phyloP scores from a whole-genome alignment of 2,329 filamentous ascomycete species.

The Botrytis deweyae region DNA sequence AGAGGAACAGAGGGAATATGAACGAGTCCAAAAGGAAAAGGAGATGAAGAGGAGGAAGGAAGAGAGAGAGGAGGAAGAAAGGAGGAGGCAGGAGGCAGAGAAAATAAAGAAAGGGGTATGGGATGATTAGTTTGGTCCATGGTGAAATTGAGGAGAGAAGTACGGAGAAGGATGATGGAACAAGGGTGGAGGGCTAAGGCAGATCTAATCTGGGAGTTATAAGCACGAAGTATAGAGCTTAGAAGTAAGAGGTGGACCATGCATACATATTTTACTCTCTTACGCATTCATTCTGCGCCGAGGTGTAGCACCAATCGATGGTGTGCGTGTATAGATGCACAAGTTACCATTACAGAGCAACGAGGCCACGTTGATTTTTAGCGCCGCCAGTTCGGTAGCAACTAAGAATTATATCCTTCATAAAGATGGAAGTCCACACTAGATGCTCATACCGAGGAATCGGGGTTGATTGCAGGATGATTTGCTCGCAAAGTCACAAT shows the following conservation, averaged over 20 bases:
- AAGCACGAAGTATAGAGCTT: neutral
- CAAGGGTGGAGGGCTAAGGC: neutral
- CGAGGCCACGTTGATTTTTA: neutral
- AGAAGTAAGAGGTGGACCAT: neutral
- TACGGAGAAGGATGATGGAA: neutral
- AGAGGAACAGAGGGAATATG: constrained; percentile 85
- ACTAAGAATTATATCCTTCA: neutral
- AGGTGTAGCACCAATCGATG: neutral
- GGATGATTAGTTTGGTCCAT: constrained; percentile 57
- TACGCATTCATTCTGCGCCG: neutral
- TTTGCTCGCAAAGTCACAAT: neutral
- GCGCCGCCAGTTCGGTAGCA: neutral
- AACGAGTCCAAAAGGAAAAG: constrained; percentile 77
- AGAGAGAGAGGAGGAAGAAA: constrained; percentile 63
- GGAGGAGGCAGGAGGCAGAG: constrained; percentile 63
- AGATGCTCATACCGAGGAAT: neutral
- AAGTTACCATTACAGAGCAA: neutral
- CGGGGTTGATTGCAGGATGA: neutral
- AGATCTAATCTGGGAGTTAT: neutral
- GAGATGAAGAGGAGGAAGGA: constrained; percentile 75
- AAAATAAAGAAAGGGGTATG: constrained; percentile 82
- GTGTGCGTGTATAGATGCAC: neutral
- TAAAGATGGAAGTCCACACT: neutral
- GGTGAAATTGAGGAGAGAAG: neutral
- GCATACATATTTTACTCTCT: neutral